phyloP scores from a whole-genome alignment of 108 stramenopile species.

The Stephanodiscus minutulus region DNA sequence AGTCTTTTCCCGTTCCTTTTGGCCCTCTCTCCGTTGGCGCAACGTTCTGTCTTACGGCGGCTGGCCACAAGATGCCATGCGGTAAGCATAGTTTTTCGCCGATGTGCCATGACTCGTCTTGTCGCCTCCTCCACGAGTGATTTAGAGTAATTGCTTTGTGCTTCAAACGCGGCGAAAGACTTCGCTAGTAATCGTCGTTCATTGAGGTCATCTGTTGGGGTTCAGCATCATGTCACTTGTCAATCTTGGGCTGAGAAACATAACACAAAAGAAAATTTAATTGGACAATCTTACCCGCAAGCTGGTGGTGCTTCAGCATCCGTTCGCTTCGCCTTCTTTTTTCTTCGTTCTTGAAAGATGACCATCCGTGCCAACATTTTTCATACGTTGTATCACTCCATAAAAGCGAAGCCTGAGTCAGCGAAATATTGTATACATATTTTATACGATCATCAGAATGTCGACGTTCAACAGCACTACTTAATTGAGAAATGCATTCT shows the following conservation, averaged over 20 bases:
- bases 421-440: too few species aligned
- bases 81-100: conserved; percentile 3
- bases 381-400: conserved; percentile 26
- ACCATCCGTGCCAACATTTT: conserved; percentile 28
- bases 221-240: not conserved
- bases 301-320: conserved; percentile 16
- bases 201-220: conserved; percentile 27
- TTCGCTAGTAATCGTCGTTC: conserved; percentile 27
- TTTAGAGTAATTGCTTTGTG: conserved; percentile 10
- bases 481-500: not conserved
- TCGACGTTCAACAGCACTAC: not conserved
- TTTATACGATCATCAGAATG: too few species aligned
- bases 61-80: conserved; percentile 12
- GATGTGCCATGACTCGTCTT: not conserved
- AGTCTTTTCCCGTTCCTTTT: conserved; percentile 9
- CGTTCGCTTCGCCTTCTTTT: not conserved
- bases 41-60: not conserved
- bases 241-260: not conserved
- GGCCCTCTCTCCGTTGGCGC: not conserved
- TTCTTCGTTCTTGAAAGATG: conserved; percentile 12
- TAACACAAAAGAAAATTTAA: not conserved
- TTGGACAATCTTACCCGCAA: conserved; percentile 25
- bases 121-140: not conserved
- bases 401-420: conserved; percentile 8
- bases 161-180: conserved; percentile 36